These are phyloP conservation scores for Lasiodiplodia hormozganensis DNA, from an alignment of 2,329 filamentous ascomycete genomes.

Conservation along the genomic window DNA sequence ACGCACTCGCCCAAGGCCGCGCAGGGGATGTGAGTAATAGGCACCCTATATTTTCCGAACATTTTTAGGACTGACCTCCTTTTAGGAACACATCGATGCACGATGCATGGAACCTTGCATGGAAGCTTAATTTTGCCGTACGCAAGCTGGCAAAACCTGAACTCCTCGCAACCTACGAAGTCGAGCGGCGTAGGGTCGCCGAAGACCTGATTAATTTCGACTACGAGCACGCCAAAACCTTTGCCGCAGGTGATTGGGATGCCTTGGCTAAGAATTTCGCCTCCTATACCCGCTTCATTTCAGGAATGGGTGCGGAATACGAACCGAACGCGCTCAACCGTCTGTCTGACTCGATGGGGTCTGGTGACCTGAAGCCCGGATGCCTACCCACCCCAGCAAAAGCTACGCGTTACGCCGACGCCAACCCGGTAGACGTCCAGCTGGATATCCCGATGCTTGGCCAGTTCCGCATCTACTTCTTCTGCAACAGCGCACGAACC, in stretches of 20 bases:
- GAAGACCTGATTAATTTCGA: constrained; percentile 54
- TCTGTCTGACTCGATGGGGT: constrained; percentile 55
- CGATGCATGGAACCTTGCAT: constrained; percentile 52
- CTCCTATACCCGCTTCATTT: constrained; percentile 75
- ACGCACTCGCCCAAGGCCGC: constrained; percentile 52
- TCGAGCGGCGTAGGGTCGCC: constrained; percentile 51
- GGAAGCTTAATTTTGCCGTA: constrained; percentile 52
- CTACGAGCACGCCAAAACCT: constrained; percentile 57
- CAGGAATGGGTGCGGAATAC: constrained; percentile 74
- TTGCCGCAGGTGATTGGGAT: constrained; percentile 67
- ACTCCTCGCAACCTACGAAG: constrained; percentile 49
- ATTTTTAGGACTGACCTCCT: background rate
- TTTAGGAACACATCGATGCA: constrained; percentile 52
- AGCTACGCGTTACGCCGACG: constrained; percentile 76
- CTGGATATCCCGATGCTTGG: constrained; percentile 79
- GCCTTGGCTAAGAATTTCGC: constrained; percentile 72
- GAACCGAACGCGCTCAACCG: constrained; percentile 68
- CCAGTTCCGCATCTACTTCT: constrained; percentile 77
- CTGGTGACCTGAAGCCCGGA: constrained; percentile 45
- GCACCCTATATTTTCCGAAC: background rate
- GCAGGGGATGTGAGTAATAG: constrained; percentile 49
- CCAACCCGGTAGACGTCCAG: constrained; percentile 78
- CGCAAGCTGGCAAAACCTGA: constrained; percentile 47
- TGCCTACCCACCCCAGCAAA: constrained; percentile 69
- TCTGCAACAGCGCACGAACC: constrained; percentile 65